phyloP scores from a whole-genome alignment of 148 eudicot genomes.

The Silene conica region DNA sequence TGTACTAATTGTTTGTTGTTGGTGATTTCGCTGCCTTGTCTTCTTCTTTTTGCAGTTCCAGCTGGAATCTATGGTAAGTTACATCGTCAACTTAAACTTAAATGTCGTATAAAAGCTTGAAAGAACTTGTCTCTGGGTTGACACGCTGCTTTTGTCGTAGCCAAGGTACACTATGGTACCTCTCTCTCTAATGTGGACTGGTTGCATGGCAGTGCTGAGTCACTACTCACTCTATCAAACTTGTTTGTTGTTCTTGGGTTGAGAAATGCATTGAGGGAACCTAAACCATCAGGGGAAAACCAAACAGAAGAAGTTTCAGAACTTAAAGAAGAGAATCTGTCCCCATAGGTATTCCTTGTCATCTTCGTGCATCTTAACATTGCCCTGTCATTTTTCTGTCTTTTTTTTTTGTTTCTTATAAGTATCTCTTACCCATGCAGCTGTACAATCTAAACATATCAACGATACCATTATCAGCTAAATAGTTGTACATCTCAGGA shows the following conservation, averaged over 20 bases:
- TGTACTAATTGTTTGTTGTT: constrained; percentile 21
- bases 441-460: constrained; percentile 2
- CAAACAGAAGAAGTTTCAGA: constrained; percentile 30
- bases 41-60: constrained; percentile 54
- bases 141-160: constrained; percentile 31
- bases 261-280: constrained; percentile 56
- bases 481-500: constrained; percentile 2
- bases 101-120: not conserved
- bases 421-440: constrained; percentile 1
- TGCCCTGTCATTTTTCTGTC: not conserved
- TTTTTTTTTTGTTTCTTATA: not conserved
- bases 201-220: constrained; percentile 94
- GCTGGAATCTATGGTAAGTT: constrained; percentile 97
- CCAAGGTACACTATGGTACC: constrained; percentile 88
- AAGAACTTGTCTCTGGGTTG: constrained; percentile 6
- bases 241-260: constrained; percentile 85
- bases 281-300: constrained; percentile 27
- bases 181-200: constrained; percentile 93
- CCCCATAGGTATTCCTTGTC: constrained; percentile 32
- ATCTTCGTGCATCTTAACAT: not conserved
- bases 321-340: constrained; percentile 40
- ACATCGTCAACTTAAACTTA: constrained; percentile 17
- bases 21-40: constrained; percentile 16
- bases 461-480: not conserved
- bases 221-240: constrained; percentile 83